Evolutionary conservation across 2,329 filamentous ascomycete genomes (phyloP), one percentile per base, ranked within the genome.

Genomic region (Claviceps purpurea): DNA sequence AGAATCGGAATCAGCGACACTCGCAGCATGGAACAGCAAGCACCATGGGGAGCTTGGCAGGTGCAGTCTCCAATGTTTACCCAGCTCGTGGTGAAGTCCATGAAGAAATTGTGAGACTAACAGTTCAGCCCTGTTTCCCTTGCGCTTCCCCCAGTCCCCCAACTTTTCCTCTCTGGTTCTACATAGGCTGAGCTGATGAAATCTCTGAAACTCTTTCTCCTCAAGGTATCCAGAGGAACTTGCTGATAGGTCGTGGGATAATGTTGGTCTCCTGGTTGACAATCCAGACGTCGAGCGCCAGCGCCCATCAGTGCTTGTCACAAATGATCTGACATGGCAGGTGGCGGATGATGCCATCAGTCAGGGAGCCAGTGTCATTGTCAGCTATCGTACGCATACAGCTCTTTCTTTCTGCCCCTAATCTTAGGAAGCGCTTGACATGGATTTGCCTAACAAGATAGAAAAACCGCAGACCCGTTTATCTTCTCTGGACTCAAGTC

Each of bases 401-500:
- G 1, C 34, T 46, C 18, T 50, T 16, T 22, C 8, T 51, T 55
- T 37, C 39, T 50, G 18, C 20, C 22, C 13, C 45, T 18, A 7
- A 10, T 8, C 30, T 14, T 20, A 4, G 14, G 14, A 22, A 34
- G 7, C 10, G 34, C 7, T 38, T 16, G 38, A 1, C 14, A 18
- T 4, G 2, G 16, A 24, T 24, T 20, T n/a, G 6, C 7, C 20
- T 34, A 51, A 34, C 38, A 18, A 6, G 16, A 40, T 20, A 22
- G 34, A 6, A 39, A 5, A 43, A 7, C 59, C 38, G 16, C 60
- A 94, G 88, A 98, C 69, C 93, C 93, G 22, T 93, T 97, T 65
- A 97, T 98, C 64, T 98, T 98, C 74, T 82, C 87, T 48, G 87
- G 87, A 50, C 76, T 98, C 59, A 98, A 96, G 70, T 85, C 87